Evolutionary conservation across 2,329 filamentous ascomycete genomes (phyloP).

Genomic region (Ceratocystis cubensis): DNA sequence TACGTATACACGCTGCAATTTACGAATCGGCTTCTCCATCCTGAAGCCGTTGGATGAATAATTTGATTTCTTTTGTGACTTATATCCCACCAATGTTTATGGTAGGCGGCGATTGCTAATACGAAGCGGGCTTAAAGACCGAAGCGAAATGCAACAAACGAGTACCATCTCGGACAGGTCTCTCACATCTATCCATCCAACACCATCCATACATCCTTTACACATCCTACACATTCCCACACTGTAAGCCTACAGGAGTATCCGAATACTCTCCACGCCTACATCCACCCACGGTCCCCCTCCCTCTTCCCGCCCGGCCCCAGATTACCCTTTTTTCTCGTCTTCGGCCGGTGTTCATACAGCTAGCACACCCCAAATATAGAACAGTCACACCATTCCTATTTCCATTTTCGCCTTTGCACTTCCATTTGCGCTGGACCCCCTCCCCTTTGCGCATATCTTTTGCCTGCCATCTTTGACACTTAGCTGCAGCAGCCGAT

Average conservation of each 20-base stretch:
- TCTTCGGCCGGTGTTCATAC: neutral
- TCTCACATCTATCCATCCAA: neutral
- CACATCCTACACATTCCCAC: neutral
- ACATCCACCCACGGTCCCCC: neutral
- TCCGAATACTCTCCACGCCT: neutral
- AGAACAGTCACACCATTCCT: neutral
- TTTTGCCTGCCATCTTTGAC: neutral
- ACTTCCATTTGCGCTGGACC: neutral
- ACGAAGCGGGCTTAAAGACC: neutral
- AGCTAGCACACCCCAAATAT: neutral
- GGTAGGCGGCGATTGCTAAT: neutral
- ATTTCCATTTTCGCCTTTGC: neutral
- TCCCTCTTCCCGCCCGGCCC: neutral
- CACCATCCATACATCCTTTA: neutral
- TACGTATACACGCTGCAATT: neutral
- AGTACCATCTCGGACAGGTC: neutral
- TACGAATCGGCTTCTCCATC: neutral
- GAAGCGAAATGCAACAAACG: neutral
- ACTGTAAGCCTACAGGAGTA: neutral
- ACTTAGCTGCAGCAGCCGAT: constrained; percentile 8
- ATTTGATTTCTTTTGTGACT: neutral
- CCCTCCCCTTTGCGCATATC: neutral
- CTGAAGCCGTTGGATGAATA: neutral
- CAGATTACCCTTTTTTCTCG: neutral
- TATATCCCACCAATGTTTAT: neutral